Evolutionary conservation across 805 yeast species (phyloP).

Genomic region (Cyberlindnera bimundalis): DNA sequence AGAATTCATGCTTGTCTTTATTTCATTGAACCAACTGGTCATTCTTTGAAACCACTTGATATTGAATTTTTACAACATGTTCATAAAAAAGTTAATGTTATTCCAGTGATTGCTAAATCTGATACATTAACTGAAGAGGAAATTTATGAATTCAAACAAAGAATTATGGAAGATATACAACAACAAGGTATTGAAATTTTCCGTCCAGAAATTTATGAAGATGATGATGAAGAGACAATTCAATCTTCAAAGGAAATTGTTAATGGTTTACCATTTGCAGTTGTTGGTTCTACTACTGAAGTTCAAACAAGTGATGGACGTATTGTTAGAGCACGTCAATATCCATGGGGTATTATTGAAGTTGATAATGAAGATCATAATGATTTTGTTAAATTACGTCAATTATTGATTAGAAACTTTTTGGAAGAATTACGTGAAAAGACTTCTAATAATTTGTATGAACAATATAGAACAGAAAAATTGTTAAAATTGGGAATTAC

Average conservation of each 20-base stretch:
- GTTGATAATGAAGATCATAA: slow-evolving; percentile 92
- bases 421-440: slow-evolving; percentile 91
- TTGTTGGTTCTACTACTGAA: slow-evolving; percentile 81
- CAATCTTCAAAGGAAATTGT: slow-evolving; percentile 63
- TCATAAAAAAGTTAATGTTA: slow-evolving; percentile 87
- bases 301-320: slow-evolving; percentile 72
- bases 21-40: slow-evolving; percentile 97
- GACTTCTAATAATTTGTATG: slow-evolving; percentile 75
- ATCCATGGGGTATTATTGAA: slow-evolving; percentile 97
- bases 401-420: slow-evolving; percentile 82
- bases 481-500: slow-evolving; percentile 77
- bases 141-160: slow-evolving; percentile 66
- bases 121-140: slow-evolving; percentile 92
- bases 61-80: slow-evolving; percentile 82
- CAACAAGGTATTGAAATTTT: slow-evolving; percentile 74
- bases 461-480: slow-evolving; percentile 84
- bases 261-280: slow-evolving; percentile 83
- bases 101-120: slow-evolving; percentile 92
- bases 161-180: slow-evolving; percentile 73
- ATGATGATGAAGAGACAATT: slow-evolving; percentile 81
- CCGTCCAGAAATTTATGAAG: slow-evolving; percentile 71
- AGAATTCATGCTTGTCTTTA: slow-evolving; percentile 92
- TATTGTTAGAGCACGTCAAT: slow-evolving; percentile 81
- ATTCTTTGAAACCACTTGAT: slow-evolving; percentile 84
- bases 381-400: slow-evolving; percentile 87